Conservation (phyloP, 2,329 filamentous ascomycete species). For the Aureobasidium leucospermi region DNA sequence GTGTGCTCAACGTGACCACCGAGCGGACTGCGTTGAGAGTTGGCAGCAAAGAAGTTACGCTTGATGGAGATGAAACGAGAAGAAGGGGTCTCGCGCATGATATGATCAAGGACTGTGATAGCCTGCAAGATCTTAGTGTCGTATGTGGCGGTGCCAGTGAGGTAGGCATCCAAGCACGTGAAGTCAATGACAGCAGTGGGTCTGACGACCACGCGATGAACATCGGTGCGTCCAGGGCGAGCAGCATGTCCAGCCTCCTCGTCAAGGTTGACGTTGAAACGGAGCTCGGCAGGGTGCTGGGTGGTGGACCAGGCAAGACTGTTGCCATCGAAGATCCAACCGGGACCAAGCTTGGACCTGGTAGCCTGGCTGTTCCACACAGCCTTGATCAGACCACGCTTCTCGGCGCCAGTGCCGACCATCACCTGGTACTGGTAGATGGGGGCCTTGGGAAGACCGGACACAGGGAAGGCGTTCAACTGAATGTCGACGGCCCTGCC, state of each 20-base stretch:
- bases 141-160: slow-evolving; percentile 53
- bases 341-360: slow-evolving; percentile 46
- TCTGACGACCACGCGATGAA: slow-evolving; percentile 55
- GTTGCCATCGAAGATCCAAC: slow-evolving; percentile 74
- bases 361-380: slow-evolving; percentile 64
- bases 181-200: slow-evolving; percentile 62
- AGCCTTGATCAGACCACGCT: slow-evolving; percentile 62
- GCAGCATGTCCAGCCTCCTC: slow-evolving; percentile 44
- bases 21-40: slow-evolving; percentile 43
- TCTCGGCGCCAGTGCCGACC: slow-evolving; percentile 57
- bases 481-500: slow-evolving; percentile 34
- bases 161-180: slow-evolving; percentile 56
- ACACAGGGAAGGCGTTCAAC: slow-evolving; percentile 71
- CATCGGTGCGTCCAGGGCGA: slow-evolving; percentile 33
- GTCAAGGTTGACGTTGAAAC: slow-evolving; percentile 60
- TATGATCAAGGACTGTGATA: slow-evolving; percentile 85
- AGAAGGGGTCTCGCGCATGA: slow-evolving; percentile 73
- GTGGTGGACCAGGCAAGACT: slow-evolving; percentile 71
- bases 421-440: slow-evolving; percentile 76
- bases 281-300: slow-evolving; percentile 33
- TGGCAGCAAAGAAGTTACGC: slow-evolving; percentile 69
- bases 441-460: slow-evolving; percentile 49
- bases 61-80: slow-evolving; percentile 63
- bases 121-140: slow-evolving; percentile 66
- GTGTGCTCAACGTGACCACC: slow-evolving; percentile 64